Base-by-base conservation (phyloP, 2,329 filamentous ascomycete genomes). In the Cryphonectria naterciae region DNA sequence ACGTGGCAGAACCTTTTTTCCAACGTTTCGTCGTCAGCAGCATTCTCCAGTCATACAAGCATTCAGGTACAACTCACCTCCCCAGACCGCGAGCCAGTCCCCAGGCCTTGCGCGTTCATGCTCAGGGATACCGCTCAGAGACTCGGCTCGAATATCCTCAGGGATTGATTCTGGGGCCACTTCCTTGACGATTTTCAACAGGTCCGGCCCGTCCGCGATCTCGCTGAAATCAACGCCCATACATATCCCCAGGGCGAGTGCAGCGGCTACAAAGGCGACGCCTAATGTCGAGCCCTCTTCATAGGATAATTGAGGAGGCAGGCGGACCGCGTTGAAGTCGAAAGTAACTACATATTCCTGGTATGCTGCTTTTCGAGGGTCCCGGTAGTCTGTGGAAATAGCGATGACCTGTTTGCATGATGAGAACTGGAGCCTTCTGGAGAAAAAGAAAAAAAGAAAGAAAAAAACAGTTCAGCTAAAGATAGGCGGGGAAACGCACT, bases 81-180 rank as follows among this genome's bases (percentile, higher is more conserved):
- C 92, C 92, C 92, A 94, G 63, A 94, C 88, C 1, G 88, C 89
- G 54, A 94, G 80, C 87, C 91, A 94, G 72, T 94, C 92, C 0
- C 90, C 91, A 0, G 80, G 75, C 58, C 82, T 82, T 0, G 89
- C 86, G 11, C 89, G 82, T 73, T 92, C 89, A 0, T 78, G 75
- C 1, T 81, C 76, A 0, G 77, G 74, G 7, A 91, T 87, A 0
- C 85, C 84, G 0, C 84, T 77, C n/a, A 92, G 83, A 69, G 89
- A 91, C 77, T 94, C 92, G 5, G 83, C 77, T 2, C 85, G 80
- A 8, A 93, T 87, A 76, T 94, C 92, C 3, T 80, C 74, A 0
- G 92, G 87, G 2, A 94, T 81, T 0, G 77, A 74, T 0, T 86
- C 81, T 0, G 81, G 78, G 0, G 85, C 77, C 0, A 91, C 74